Base-by-base conservation (phyloP, 2,329 filamentous ascomycete genomes). In the Sarocladium strictum region DNA sequence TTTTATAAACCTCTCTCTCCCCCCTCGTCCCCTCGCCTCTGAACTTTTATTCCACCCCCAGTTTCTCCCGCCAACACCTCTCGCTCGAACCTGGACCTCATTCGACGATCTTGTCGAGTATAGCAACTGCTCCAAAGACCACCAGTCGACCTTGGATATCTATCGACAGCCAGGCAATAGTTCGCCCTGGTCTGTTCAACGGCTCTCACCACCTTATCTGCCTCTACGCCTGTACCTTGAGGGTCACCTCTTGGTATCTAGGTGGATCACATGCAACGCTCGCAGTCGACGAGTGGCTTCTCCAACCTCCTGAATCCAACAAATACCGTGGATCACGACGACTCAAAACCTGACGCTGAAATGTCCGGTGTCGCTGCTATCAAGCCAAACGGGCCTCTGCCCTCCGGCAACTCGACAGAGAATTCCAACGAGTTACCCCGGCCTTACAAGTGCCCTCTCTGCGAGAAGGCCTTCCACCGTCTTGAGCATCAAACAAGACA, bases 401-500 rank as follows among this genome's bases (percentile, higher is more conserved):
- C 84, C 45, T 24, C 50, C 19, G 50, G 32, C 2, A 83, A 89
- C 65, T 64, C 76, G 59, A 63, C 82, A 72, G 72, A 90, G 52
- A 62, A 58, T 60, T 65, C 67, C 47, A 77, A 73, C 56, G 93
- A 97, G 72, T 83, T 97, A 54, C 94, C 94, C 57, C 86, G 94
- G 55, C 93, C 93, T 1, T 99, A 99, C 84, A 97, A 97, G 78
- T 99, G 93, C 72, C 92, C 93, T 58, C 83, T 99, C 59, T 99
- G 94, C 77, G 93, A 97, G 66, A 96, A 97, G 80, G 93, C 94
- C 58, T 99, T 99, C 76, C 94, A 97, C 78, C 90, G 94, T 59
- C 81, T 99, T 40, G 93, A 97, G 77, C 93, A 97, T 71, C 93
- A 97, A 79, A 85, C 82, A 21, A 75, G 80, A 64, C 93, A 99